phyloP scores from a whole-genome alignment of 768 basidiomycete genomes.

The Trametes coccinea region DNA sequence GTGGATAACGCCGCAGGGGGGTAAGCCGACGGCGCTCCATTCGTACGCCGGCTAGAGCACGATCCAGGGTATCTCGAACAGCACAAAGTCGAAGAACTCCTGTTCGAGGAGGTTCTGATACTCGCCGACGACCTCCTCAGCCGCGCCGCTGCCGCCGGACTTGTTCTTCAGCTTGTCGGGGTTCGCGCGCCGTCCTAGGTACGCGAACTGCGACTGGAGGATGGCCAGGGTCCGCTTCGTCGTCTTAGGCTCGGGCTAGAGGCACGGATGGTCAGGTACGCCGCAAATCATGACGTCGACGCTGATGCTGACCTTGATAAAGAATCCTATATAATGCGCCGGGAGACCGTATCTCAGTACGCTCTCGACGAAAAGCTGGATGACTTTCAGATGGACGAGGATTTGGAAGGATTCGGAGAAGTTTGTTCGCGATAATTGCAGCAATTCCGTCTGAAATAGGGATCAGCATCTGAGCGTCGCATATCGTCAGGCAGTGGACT shows the following conservation, averaged over 20 bases:
- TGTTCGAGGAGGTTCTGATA: slow-evolving; percentile 93
- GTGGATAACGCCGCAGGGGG: not conserved
- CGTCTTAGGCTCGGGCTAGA: slow-evolving; percentile 82
- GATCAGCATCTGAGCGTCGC: slow-evolving; percentile 1
- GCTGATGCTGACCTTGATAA: slow-evolving; percentile 62
- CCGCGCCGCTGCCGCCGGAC: slow-evolving; percentile 36
- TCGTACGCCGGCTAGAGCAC: slow-evolving; percentile 44
- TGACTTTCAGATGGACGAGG: slow-evolving; percentile 88
- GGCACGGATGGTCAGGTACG: slow-evolving; percentile 1
- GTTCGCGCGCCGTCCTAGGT: slow-evolving; percentile 66
- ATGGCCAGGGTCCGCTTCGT: slow-evolving; percentile 75
- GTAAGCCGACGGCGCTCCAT: not conserved
- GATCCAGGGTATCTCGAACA: slow-evolving; percentile 94
- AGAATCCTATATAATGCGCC: slow-evolving; percentile 81
- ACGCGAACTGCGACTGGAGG: slow-evolving; percentile 77
- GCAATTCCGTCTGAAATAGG: slow-evolving; percentile 74
- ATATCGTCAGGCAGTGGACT: not conserved
- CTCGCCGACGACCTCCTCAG: slow-evolving; percentile 83
- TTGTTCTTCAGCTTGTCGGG: slow-evolving; percentile 44
- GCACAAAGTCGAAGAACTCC: slow-evolving; percentile 93
- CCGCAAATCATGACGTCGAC: not conserved
- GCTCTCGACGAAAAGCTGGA: slow-evolving; percentile 91
- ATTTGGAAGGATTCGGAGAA: slow-evolving; percentile 97
- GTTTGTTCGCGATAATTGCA: slow-evolving; percentile 88
- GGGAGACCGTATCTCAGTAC: slow-evolving; percentile 95